A percentile compares a stretch with the other conserved stretches of the same genome.
phyloP scores from a whole-genome alignment of 176 grass and related monocot species.

The Avena sativa region DNA sequence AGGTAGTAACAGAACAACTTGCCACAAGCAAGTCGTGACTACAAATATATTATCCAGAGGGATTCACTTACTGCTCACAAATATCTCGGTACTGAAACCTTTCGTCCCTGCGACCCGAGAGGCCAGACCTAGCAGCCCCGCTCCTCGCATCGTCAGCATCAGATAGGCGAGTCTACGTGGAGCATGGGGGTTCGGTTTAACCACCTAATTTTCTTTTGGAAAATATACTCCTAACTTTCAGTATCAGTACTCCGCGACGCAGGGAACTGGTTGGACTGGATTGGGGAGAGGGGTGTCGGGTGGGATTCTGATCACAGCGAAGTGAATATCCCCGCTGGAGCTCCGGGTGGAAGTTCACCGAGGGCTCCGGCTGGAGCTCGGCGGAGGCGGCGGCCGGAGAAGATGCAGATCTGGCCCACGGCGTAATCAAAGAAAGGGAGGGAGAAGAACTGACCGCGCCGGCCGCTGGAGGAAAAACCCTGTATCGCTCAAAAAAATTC shows the following conservation, averaged over 20 bases:
- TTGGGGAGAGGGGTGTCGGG: not conserved
- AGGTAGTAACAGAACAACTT: not conserved
- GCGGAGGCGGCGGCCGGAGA: not conserved
- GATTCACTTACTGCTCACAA: constrained; percentile 51
- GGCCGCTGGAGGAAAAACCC: not conserved
- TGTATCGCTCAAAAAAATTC: too few species aligned
- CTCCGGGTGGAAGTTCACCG: too few species aligned
- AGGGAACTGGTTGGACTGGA: not conserved
- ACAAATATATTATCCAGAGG: not conserved
- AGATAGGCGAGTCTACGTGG: not conserved
- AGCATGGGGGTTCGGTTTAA: not conserved
- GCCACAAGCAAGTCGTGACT: not conserved
- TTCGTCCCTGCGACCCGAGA: not conserved
- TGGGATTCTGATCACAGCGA: too few species aligned
- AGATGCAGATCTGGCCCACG: not conserved
- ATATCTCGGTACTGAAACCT: constrained; percentile 45
- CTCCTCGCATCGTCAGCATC: constrained; percentile 17
- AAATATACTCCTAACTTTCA: not conserved
- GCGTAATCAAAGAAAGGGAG: not conserved
- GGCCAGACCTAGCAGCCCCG: constrained; percentile 29
- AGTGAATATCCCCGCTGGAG: too few species aligned
- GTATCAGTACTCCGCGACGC: not conserved
- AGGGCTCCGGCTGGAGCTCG: not conserved
- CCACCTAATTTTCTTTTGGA: not conserved
- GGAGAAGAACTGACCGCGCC: not conserved